Conservation (phyloP, 306 rosid genomes). For the Fragaria vesca region DNA sequence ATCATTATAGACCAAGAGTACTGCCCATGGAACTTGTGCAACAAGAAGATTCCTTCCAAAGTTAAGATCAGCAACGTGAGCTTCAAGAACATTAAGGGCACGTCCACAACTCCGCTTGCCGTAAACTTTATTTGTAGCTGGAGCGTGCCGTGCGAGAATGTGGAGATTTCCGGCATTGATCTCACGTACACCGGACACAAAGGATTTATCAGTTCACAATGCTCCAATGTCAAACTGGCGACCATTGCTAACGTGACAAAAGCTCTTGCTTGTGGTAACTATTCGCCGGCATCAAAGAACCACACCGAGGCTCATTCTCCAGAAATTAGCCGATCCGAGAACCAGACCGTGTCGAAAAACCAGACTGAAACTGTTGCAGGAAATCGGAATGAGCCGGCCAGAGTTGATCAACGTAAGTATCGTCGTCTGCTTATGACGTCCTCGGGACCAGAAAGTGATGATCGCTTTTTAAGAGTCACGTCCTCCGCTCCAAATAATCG, state of each 20-base stretch:
- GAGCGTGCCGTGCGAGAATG: not conserved
- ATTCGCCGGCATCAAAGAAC: not conserved
- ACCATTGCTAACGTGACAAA: not conserved
- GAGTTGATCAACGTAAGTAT: not conserved
- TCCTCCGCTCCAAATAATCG: too few species aligned
- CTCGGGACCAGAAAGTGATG: not conserved
- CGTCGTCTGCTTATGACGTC: not conserved
- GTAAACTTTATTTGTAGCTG: not conserved
- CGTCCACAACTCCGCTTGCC: not conserved
- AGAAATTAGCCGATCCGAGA: not conserved
- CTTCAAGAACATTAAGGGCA: not conserved
- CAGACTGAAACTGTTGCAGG: not conserved
- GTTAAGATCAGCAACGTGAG: not conserved
- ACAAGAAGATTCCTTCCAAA: not conserved
- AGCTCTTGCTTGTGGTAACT: not conserved
- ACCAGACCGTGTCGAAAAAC: not conserved
- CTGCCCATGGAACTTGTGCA: not conserved
- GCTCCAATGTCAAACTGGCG: not conserved
- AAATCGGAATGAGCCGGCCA: not conserved
- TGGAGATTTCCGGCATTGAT: not conserved
- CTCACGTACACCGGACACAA: not conserved
- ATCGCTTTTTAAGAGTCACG: too few species aligned
- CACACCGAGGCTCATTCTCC: not conserved
- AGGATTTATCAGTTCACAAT: not conserved
- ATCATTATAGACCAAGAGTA: constrained; percentile 1